Conservation (phyloP, 2,329 filamentous ascomycete genomes). For the Piedraia hortae region DNA sequence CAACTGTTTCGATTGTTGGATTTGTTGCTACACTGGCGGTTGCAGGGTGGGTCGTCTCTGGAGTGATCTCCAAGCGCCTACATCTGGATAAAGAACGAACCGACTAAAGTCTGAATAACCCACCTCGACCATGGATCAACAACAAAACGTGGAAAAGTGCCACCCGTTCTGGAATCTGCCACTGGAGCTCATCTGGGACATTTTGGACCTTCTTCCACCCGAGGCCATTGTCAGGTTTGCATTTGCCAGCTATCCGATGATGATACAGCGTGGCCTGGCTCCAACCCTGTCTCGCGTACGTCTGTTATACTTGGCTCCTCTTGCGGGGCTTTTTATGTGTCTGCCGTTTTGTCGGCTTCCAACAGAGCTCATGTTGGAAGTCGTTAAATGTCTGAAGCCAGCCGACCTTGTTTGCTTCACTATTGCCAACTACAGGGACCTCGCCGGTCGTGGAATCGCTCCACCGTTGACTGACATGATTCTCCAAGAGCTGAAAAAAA, state of each 20-base stretch:
- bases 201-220: conserved; percentile 16
- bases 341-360: conserved; percentile 13
- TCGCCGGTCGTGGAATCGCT: conserved; percentile 12
- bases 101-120: conserved; percentile 6
- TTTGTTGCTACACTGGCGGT: conserved; percentile 38
- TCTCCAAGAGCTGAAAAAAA: conserved; percentile 6
- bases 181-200: conserved; percentile 19
- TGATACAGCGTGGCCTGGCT: conserved; percentile 15
- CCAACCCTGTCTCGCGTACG: conserved; percentile 10
- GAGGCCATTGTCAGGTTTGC: conserved; percentile 19
- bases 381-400: conserved; percentile 11
- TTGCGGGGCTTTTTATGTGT: conserved; percentile 8
- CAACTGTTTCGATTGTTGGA: conserved; percentile 40
- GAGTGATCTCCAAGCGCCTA: conserved; percentile 14
- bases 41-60: conserved; percentile 23
- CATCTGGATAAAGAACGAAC: conserved; percentile 4
- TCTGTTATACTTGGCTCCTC: conserved; percentile 9
- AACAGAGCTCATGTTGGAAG: conserved; percentile 15
- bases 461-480: conserved; percentile 9
- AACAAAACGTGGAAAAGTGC: conserved; percentile 3
- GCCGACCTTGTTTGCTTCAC: conserved; percentile 16
- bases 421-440: conserved; percentile 12
- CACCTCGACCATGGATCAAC: conserved; percentile 1
- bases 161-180: conserved; percentile 17
- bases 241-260: conserved; percentile 19